These are phyloP conservation scores for Maudiozyma turicensis DNA, from an alignment of 805 yeast genomes.

Conservation along the genomic window DNA sequence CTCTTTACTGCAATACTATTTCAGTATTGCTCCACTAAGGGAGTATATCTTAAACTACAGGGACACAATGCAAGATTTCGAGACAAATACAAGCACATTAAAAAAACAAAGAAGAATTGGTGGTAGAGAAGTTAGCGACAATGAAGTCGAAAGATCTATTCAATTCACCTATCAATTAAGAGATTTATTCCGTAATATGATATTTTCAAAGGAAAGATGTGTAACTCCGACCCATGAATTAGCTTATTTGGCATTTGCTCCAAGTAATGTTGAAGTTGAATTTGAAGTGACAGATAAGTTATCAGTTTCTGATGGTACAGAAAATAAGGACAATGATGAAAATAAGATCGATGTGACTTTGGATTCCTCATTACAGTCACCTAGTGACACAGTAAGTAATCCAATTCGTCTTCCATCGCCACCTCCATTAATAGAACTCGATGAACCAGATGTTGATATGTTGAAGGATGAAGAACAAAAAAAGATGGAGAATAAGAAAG, in stretches of 20 bases:
- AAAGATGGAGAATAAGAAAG: background rate
- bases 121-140: constrained; percentile 70
- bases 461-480: background rate
- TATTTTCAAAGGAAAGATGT: constrained; percentile 48
- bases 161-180: constrained; percentile 71
- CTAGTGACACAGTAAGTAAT: too few relatives aligned
- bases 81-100: constrained; percentile 11
- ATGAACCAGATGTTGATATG: background rate
- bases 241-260: constrained; percentile 80
- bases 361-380: too few relatives aligned
- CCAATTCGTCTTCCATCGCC: too few relatives aligned
- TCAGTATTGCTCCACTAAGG: constrained; percentile 74
- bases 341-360: background rate
- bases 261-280: constrained; percentile 56
- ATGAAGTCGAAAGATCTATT: constrained; percentile 71
- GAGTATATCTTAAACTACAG: constrained; percentile 51
- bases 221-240: constrained; percentile 76
- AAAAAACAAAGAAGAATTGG: constrained; percentile 58
- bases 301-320: background rate
- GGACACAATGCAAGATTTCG: constrained; percentile 25
- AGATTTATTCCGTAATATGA: constrained; percentile 60
- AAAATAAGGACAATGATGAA: background rate
- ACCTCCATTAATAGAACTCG: background rate
- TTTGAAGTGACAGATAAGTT: constrained; percentile 29
- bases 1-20: constrained; percentile 83